Evolutionary conservation across 1,284 basidiomycete species (phyloP).

Genomic region (Clitocybe nebularis): DNA sequence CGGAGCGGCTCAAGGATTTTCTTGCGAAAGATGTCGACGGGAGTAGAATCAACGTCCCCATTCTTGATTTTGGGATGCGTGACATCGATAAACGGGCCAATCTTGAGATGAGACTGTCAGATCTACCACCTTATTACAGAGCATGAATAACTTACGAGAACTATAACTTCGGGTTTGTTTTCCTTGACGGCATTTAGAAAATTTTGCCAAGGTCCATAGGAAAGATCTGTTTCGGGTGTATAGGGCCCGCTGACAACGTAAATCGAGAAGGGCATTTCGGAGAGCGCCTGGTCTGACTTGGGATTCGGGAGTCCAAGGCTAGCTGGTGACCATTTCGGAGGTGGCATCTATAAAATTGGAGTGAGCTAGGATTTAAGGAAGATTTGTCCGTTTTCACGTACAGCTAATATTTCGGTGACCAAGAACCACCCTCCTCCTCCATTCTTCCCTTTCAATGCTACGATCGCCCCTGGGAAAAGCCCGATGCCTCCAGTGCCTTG

Average conservation of each 20-base stretch:
- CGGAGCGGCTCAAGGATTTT: constrained; percentile 62
- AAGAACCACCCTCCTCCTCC: constrained; percentile 87
- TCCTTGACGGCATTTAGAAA: constrained; percentile 55
- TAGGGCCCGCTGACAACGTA: constrained; percentile 79
- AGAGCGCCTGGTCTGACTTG: constrained; percentile 29
- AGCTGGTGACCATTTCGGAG: constrained; percentile 35
- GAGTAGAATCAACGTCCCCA: constrained; percentile 68
- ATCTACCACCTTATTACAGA: too few relatives aligned
- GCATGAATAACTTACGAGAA: constrained; percentile 78
- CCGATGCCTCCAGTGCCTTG: constrained; percentile 67
- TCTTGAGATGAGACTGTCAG: constrained; percentile 47
- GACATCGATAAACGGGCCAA: constrained; percentile 87
- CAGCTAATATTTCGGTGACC: constrained; percentile 80
- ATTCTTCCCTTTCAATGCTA: constrained; percentile 86
- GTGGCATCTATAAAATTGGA: constrained; percentile 41
- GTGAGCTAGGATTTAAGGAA: too few relatives aligned
- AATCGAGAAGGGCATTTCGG: constrained; percentile 53
- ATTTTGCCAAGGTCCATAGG: constrained; percentile 65
- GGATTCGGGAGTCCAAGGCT: constrained; percentile 20
- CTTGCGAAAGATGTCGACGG: constrained; percentile 66
- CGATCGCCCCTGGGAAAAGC: constrained; percentile 88
- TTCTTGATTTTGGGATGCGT: constrained; percentile 69
- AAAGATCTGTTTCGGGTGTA: constrained; percentile 74
- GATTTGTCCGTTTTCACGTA: too few relatives aligned
- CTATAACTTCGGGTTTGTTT: constrained; percentile 70